A percentile compares a stretch with the other conserved stretches of the same genome.
Evolutionary conservation across 1,139 yeast species (phyloP).

Genomic region (Pichia terricola): DNA sequence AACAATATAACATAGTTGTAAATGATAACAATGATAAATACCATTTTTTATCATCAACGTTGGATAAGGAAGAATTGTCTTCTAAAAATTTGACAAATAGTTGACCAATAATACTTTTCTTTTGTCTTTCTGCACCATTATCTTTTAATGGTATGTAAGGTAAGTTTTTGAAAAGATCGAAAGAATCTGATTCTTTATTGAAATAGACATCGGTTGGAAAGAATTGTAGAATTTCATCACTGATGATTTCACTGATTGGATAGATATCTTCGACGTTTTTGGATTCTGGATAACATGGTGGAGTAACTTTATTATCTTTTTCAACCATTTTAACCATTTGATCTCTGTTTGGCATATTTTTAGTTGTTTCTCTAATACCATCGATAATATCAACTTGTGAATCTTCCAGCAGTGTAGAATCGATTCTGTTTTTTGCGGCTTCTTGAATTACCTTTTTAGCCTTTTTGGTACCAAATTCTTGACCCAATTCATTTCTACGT

Average conservation of each 20-base stretch:
- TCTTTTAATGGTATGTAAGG: conserved; percentile 43
- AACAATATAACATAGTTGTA: conserved; percentile 69
- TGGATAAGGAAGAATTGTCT: neutral
- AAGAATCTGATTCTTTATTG: too few relatives aligned
- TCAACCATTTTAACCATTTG: conserved; percentile 45
- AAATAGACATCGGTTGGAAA: conserved; percentile 39
- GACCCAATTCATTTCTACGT: conserved; percentile 80
- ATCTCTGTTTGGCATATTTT: conserved; percentile 59
- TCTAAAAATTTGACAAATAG: conserved; percentile 2
- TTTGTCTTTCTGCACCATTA: conserved; percentile 5
- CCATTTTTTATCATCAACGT: conserved; percentile 6
- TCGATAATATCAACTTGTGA: conserved; percentile 77
- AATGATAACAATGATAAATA: conserved; percentile 64
- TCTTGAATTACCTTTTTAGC: conserved; percentile 87
- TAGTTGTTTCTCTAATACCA: conserved; percentile 62
- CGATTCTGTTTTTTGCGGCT: conserved; percentile 75
- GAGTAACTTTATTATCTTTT: conserved; percentile 73
- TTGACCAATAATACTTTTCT: conserved; percentile 6
- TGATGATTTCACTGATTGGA: conserved; percentile 62
- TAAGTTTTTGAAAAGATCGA: conserved; percentile 33
- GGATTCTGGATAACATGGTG: conserved; percentile 66
- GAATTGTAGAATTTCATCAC: conserved; percentile 51
- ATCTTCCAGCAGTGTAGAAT: conserved; percentile 53
- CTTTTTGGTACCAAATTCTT: conserved; percentile 93
- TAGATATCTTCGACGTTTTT: conserved; percentile 75